A percentile compares a stretch with the other conserved stretches of the same genome.
These are phyloP conservation scores for Abelmoschus esculentus DNA, from an alignment of 345 rosid genomes.

Conservation along the genomic window DNA sequence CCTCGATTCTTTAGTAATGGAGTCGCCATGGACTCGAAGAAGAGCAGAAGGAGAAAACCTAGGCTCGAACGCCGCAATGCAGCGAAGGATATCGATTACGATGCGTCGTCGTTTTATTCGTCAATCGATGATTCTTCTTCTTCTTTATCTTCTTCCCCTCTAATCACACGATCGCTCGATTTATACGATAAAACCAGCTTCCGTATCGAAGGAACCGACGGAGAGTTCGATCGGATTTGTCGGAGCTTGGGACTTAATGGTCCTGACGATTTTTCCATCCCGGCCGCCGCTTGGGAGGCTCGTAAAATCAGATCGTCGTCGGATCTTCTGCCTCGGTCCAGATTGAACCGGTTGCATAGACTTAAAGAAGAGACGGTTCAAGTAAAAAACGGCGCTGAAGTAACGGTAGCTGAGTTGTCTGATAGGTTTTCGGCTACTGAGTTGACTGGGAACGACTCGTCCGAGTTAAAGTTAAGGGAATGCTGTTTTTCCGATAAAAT, in stretches of 20 bases:
- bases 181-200: slow-evolving; percentile 55
- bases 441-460: slow-evolving; percentile 28
- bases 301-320: slow-evolving; percentile 54
- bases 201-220: slow-evolving; percentile 60
- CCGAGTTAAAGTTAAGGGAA: slow-evolving; percentile 14
- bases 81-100: slow-evolving; percentile 47
- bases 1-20: slow-evolving; percentile 40
- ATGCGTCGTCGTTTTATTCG: slow-evolving; percentile 39
- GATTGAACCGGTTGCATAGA: slow-evolving; percentile 28
- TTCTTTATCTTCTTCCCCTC: slow-evolving; percentile 28
- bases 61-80: slow-evolving; percentile 65
- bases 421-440: slow-evolving; percentile 25
- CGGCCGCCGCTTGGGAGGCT: slow-evolving; percentile 70
- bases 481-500: neutral
- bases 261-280: slow-evolving; percentile 70
- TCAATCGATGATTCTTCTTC: slow-evolving; percentile 29
- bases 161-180: slow-evolving; percentile 60
- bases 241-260: slow-evolving; percentile 54
- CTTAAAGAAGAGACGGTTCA: slow-evolving; percentile 9
- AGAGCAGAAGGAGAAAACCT: slow-evolving; percentile 24
- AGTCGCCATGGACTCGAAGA: slow-evolving; percentile 30
- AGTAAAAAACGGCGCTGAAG: slow-evolving; percentile 22
- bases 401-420: slow-evolving; percentile 18
- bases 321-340: slow-evolving; percentile 42
- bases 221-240: slow-evolving; percentile 58